Evolutionary conservation across 352 stramenopile genomes (phyloP), one percentile per base, ranked within the genome.

Genomic region (Phytophthora colocasiae): DNA sequence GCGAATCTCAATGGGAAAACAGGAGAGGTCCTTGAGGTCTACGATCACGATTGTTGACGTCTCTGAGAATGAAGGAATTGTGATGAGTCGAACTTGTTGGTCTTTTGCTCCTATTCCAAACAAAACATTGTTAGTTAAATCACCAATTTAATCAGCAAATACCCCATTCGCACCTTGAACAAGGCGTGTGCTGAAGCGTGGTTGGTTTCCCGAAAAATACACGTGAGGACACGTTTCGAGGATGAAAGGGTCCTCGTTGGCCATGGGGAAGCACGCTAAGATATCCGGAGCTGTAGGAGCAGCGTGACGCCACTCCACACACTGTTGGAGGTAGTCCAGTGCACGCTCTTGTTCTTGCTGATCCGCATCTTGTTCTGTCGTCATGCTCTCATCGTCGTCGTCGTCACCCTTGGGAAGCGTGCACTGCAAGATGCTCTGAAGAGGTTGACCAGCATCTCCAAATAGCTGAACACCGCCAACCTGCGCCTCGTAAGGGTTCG

Each of bases 231-330:
- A 81, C 27, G 81, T 69, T 57, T 95, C 78, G 12, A 99, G 61
- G 10, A 98, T 85, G 70, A 98, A 99, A 32, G 96, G 95, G 65
- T 99, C 97, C 5, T 83, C 77, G 31, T 94, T 85, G 0, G 81
- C 71, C 47, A 97, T 93, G 0, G 97, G 97, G 68, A 98, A 98
- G 46, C 89, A 97, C 11, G 90, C 83, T 14, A 92, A 58, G 19
- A 96, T 87, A 58, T 98, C 95, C 4, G 97, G 97, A 17, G 90
- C 93, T n/a, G 95, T 98, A 2, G 97, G 97, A 31, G 93, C 95
- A 19, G 97, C 69, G 59, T 98, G 94, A 46, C 89, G 81, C 88
- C 92, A 99, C 58, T 90, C 66, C 0, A 99, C 62, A 52, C 88
- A 97, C 14, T 71, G 68, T 69, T 93, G 74, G 29, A 97, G 59